A percentile compares a stretch with the other conserved stretches of the same genome.
These are phyloP conservation scores for Carex cristatella DNA, from an alignment of 176 grass and related monocot species.

Conservation along the genomic window DNA sequence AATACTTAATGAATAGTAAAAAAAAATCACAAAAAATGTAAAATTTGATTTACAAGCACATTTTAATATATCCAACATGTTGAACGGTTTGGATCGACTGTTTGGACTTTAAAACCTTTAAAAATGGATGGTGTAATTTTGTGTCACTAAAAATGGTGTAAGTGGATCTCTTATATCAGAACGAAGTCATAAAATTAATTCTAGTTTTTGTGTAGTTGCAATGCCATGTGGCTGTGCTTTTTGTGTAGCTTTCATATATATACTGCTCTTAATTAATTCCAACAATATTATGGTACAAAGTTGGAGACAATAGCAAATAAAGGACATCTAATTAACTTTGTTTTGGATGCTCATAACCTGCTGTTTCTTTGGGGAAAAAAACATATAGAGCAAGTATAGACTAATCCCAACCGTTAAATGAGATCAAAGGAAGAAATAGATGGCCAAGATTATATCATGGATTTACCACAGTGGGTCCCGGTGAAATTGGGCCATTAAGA, in stretches of 20 bases:
- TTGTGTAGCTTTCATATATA: not conserved
- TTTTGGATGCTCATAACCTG: not conserved
- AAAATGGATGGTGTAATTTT: too few relatives aligned
- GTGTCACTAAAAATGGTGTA: too few relatives aligned
- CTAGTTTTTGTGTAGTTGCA: not conserved
- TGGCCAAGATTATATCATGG: not conserved
- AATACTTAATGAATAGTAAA: too few relatives aligned
- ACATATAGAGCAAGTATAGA: too few relatives aligned
- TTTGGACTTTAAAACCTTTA: too few relatives aligned
- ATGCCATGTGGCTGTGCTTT: not conserved
- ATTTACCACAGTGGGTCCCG: not conserved
- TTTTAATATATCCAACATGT: too few relatives aligned
- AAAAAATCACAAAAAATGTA: too few relatives aligned
- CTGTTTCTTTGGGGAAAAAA: too few relatives aligned
- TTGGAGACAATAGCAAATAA: not conserved
- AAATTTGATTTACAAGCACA: too few relatives aligned
- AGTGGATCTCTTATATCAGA: too few relatives aligned
- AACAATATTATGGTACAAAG: not conserved
- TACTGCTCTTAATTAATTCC: not conserved
- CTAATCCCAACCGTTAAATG: not conserved
- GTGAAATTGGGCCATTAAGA: not conserved
- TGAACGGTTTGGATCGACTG: too few relatives aligned
- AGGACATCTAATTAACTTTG: not conserved
- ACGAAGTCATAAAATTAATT: not conserved
- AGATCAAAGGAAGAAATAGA: not conserved